A percentile compares a stretch with the other conserved stretches of the same genome.
Conservation (phyloP, 2,329 filamentous ascomycete genomes). For the Pyricularia sp. region DNA sequence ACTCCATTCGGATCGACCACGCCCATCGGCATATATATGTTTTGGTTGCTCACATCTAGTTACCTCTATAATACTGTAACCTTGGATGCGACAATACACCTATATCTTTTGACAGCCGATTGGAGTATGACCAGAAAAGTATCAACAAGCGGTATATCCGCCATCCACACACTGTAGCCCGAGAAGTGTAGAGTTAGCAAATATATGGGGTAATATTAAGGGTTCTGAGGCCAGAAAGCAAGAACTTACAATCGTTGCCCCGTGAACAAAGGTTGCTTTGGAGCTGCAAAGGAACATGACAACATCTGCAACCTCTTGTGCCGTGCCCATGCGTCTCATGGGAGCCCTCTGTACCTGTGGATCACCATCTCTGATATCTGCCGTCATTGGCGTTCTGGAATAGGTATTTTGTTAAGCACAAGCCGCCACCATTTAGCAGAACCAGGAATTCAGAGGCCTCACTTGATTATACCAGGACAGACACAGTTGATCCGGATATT, state of each 20-base stretch:
- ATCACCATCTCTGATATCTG: conserved; percentile 22
- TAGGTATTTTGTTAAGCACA: background rate
- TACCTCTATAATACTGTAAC: background rate
- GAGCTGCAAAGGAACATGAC: conserved; percentile 33
- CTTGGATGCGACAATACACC: background rate
- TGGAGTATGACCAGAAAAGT: background rate
- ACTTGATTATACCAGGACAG: conserved; percentile 35
- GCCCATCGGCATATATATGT: background rate
- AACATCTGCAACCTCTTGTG: conserved; percentile 36
- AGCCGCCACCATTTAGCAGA: background rate
- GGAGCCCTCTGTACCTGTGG: conserved; percentile 23
- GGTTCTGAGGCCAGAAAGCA: background rate
- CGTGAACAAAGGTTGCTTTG: conserved; percentile 35
- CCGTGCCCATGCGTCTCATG: conserved; percentile 28
- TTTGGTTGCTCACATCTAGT: background rate
- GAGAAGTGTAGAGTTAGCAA: background rate
- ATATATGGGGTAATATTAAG: background rate
- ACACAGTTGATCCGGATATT: conserved; percentile 36
- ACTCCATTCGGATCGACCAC: background rate
- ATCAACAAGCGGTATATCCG: conserved; percentile 5
- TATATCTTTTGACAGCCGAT: background rate
- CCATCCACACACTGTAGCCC: conserved; percentile 4
- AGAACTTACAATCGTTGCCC: conserved; percentile 21
- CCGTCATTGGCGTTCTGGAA: conserved; percentile 30
- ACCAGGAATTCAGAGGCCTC: conserved; percentile 7